Base-by-base conservation (phyloP, 495 filamentous ascomycete genomes). In the Podospora conica region DNA sequence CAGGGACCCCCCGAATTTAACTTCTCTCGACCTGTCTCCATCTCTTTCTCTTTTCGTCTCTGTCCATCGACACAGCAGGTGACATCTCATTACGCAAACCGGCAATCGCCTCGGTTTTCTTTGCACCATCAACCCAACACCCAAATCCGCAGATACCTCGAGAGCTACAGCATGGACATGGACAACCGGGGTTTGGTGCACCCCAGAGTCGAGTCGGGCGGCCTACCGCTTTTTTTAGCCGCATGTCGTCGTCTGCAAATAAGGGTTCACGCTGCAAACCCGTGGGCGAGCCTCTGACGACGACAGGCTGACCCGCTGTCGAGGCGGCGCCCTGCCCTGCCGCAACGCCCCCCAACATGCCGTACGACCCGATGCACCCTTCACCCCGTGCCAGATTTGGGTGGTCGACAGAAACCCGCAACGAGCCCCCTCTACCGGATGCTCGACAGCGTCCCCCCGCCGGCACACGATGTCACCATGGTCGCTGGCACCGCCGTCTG, bases 201-300 rank as follows among this genome's bases (percentile, higher is more conserved):
- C n/a, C n/a, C n/a, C 40, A n/a, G 40, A 18, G 40, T 48, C 18
- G 23, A 6, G 25, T 24, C 18, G 22, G 55, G 11, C 25, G 22
- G 7, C 11, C 20, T 24, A n/a, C 33, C 33, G 65, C 58, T 61
- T 20, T 61, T 55, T 66, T 48, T 48, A 66, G 65, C 64, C 65
- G 65, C 65, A 66, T 60, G 65, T 21, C 59, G 11, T 10, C 65
- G 33, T 61, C 65, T 64, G 58, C 72, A 72, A 74, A 74, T 73
- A 66, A 69, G 60, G 70, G 66, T 11, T 58, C 61, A 12, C 55
- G 24, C 23, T 64, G 53, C 54, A 33, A 61, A 65, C 74, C 61
- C 72, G 74, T 74, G 74, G 67, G 48, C 69, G 29, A 31, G 58
- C 65, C 60, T 65, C 65, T 60, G 60, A 62, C 68, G 58, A 57